Percentiles rank a stretch among this genome's conserved stretches.
Evolutionary conservation across 495 filamentous ascomycete species (phyloP).

Genomic region (Paragyromitra xinjiangensis): DNA sequence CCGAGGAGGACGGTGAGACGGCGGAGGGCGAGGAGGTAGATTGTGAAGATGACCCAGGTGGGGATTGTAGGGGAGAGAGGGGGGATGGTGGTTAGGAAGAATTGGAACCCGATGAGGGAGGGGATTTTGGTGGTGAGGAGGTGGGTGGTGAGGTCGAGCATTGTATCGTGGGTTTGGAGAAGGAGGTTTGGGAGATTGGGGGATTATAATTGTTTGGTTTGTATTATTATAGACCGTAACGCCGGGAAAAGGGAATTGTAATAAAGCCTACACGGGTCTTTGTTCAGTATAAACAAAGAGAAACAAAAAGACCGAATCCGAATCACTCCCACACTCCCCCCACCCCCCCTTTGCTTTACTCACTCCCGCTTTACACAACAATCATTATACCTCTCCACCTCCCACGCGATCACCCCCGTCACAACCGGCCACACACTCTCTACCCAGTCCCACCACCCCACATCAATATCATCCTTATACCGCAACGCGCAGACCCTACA

Average conservation of each 20-base stretch:
- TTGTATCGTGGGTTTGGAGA: not conserved
- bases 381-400: constrained; percentile 42
- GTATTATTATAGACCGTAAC: too few relatives aligned
- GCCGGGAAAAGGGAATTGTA: constrained; percentile 37
- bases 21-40: not conserved
- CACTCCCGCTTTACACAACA: constrained; percentile 43
- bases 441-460: constrained; percentile 45
- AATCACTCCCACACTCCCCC: too few relatives aligned
- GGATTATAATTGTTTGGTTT: not conserved
- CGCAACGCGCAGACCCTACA: constrained; percentile 51
- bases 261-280: constrained; percentile 37
- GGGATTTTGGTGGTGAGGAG: not conserved
- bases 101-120: not conserved
- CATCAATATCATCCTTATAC: not conserved
- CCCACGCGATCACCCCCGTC: constrained; percentile 48
- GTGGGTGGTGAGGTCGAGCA: not conserved
- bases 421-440: constrained; percentile 49
- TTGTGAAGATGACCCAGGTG: not conserved
- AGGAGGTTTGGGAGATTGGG: not conserved
- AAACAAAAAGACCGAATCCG: constrained; percentile 19
- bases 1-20: not conserved
- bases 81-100: not conserved
- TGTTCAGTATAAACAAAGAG: constrained; percentile 44
- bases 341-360: constrained; percentile 17
- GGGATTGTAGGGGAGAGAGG: not conserved